phyloP scores from a whole-genome alignment of 2,329 filamentous ascomycete genomes.

The Ceratocystis harringtonii region DNA sequence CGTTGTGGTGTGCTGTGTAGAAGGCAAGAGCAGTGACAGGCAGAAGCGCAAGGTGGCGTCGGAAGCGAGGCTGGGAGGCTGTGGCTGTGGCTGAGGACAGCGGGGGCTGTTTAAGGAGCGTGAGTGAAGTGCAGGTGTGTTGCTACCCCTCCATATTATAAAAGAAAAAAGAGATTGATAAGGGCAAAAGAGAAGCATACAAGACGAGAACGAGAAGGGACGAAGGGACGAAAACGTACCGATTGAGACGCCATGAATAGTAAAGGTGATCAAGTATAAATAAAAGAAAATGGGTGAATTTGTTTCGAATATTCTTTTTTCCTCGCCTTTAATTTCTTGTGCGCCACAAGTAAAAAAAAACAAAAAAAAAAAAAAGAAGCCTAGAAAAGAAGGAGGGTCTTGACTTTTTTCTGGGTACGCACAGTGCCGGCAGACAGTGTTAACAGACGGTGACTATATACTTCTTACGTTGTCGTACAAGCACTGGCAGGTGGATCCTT shows the following conservation, averaged over 20 bases:
- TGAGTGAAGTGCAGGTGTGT: not conserved
- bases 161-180: conserved; percentile 11
- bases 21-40: conserved; percentile 48
- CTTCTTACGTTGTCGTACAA: not conserved
- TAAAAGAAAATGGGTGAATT: not conserved
- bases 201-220: conserved; percentile 9
- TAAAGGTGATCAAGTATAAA: not conserved
- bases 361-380: not conserved
- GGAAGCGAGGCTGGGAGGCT: not conserved
- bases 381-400: not conserved
- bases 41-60: conserved; percentile 21
- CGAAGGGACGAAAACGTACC: not conserved
- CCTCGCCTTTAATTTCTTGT: too few species aligned
- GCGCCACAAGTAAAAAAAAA: not conserved
- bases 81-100: not conserved
- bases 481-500: not conserved
- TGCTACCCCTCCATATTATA: not conserved
- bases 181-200: conserved; percentile 11
- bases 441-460: too few species aligned
- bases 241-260: conserved; percentile 5
- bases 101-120: not conserved
- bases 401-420: not conserved
- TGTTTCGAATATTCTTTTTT: too few species aligned
- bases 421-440: not conserved
- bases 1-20: conserved; percentile 24